Percentiles rank a stretch among this genome's conserved stretches.
Conservation (phyloP, 2,329 filamentous ascomycete species). For the Ceratocystis colombiana region DNA sequence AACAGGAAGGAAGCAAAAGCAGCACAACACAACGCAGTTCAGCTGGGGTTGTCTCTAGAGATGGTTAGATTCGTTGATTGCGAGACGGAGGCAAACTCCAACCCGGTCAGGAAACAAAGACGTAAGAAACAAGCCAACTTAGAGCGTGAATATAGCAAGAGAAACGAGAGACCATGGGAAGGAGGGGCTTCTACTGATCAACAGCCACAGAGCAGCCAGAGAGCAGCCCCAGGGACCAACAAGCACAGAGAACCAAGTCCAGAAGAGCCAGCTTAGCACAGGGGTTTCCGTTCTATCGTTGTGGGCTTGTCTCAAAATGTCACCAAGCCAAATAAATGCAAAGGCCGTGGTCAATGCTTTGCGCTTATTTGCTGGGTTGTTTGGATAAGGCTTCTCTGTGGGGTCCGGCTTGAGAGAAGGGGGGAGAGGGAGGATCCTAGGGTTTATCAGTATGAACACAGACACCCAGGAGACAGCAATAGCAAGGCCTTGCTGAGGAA, state of each 20-base stretch:
- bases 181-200: neutral
- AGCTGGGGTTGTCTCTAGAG: neutral
- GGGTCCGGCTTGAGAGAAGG: neutral
- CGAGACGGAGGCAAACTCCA: no score
- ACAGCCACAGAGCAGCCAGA: no score
- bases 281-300: neutral
- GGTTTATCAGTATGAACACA: neutral
- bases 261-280: neutral
- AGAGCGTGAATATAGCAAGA: no score
- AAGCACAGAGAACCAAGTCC: no score
- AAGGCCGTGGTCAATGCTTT: slow-evolving; percentile 7
- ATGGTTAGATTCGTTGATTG: no score
- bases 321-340: slow-evolving; percentile 8
- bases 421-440: neutral
- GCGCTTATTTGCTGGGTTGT: slow-evolving; percentile 4
- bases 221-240: no score
- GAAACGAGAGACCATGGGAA: neutral
- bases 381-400: neutral
- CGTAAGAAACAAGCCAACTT: no score
- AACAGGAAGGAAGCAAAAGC: neutral
- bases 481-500: no score
- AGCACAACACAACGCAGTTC: neutral
- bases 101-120: no score
- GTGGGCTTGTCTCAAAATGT: slow-evolving; percentile 21
- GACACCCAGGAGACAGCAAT: neutral